Percentiles rank a stretch among this genome's conserved stretches.
phyloP scores from a whole-genome alignment of 2,329 filamentous ascomycete species.

The Fusarium ambrosium region DNA sequence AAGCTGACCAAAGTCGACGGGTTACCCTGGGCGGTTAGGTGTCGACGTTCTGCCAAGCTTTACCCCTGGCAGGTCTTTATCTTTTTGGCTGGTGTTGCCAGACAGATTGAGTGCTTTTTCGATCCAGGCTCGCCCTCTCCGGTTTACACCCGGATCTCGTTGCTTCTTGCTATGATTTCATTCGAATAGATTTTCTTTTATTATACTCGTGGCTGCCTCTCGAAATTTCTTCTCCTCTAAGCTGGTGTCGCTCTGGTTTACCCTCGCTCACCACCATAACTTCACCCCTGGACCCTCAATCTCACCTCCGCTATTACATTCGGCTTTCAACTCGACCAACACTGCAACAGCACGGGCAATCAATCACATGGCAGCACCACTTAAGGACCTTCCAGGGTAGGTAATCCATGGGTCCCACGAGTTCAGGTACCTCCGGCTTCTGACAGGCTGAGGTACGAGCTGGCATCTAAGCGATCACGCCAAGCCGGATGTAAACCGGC shows the following conservation, averaged over 20 bases:
- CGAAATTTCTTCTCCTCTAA: not conserved
- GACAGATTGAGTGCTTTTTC: not conserved
- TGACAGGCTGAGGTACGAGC: not conserved
- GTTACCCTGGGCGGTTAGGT: not conserved
- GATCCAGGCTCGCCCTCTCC: not conserved
- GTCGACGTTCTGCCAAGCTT: not conserved
- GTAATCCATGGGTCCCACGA: not conserved
- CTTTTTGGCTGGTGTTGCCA: not conserved
- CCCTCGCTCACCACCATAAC: not conserved
- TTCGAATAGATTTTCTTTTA: not conserved
- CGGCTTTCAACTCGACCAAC: not conserved
- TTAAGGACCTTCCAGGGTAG: not conserved
- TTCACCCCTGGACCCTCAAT: not conserved
- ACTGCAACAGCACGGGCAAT: not conserved
- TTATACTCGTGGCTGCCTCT: not conserved
- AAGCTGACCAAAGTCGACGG: not conserved
- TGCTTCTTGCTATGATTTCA: not conserved
- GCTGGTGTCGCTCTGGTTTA: not conserved
- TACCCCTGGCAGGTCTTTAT: not conserved
- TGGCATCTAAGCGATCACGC: not conserved
- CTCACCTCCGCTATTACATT: not conserved
- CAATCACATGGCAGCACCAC: not conserved
- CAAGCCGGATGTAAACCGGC: constrained; percentile 2
- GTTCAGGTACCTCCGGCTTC: not conserved
- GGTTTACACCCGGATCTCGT: not conserved